Evolutionary conservation across 352 stramenopile species (phyloP), one percentile per base, ranked within the genome.

Genomic region (Globisporangium middletonii): DNA sequence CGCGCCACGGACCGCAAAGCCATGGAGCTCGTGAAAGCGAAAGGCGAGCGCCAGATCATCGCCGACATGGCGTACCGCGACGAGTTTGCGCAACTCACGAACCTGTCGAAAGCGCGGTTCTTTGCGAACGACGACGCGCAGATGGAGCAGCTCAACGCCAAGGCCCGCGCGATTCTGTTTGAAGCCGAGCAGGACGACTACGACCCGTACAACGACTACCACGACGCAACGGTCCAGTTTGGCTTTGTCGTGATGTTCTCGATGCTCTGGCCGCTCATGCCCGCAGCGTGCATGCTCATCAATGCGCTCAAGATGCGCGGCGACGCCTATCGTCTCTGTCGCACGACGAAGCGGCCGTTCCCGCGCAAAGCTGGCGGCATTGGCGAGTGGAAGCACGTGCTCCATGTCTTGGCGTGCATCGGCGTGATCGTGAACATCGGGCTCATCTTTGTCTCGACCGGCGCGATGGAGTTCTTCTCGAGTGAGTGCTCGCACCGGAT

Each of bases 181-280:
- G 76, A 93, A 50, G 79, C 79, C 44, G 70, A 88, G 50, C 80
- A 91, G 48, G 75, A 83, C 33, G 77, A 88, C 55, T 93, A 91
- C 65, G 83, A 93, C 42, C 79, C 83, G 53, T 91, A 91, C 60
- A 72, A 83, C 53, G 83, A 93, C 53, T 93, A 91, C 50, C 83
- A 93, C 52, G 72, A 87, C 43, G 75, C 83, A 56, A 93, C 69
- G 2, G 83, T 93, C 13, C 83, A 93, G 63, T 93, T 88, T 60
- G 83, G 83, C 45, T 93, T 93, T 53, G 80, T 91, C 16, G 80
- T 91, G 59, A 93, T 93, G 83, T 93, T 93, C 55, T 91, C 80
- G 28, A 93, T 86, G 71, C 65, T 93, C 28, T 93, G 83, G 83
- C 83, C 83, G 30, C 71, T 79, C 16, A 93, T 93, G 83, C 83